phyloP scores from a whole-genome alignment of 495 filamentous ascomycete species.

The Xylaria bambusicola region DNA sequence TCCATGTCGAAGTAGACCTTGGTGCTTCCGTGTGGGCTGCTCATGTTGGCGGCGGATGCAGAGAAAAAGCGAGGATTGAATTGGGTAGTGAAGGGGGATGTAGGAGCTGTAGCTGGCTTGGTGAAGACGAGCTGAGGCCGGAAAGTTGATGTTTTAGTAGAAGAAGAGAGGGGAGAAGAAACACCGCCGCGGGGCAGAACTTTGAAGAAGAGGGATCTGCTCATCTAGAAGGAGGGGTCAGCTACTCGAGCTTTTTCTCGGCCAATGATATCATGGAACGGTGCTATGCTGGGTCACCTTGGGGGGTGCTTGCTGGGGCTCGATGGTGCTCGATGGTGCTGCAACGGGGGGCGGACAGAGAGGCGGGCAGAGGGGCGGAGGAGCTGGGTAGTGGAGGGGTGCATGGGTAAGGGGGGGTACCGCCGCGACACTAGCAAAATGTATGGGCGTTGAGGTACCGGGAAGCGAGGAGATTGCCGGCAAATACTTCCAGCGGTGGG shows the following conservation, averaged over 20 bases:
- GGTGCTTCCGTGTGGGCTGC: slow-evolving; percentile 53
- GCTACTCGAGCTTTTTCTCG: slow-evolving; percentile 19
- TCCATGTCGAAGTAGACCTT: slow-evolving; percentile 42
- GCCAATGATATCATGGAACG: slow-evolving; percentile 20
- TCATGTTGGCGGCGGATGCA: slow-evolving; percentile 65
- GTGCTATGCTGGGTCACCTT: slow-evolving; percentile 20
- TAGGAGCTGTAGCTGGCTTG: slow-evolving; percentile 13
- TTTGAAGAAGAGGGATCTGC: slow-evolving; percentile 22
- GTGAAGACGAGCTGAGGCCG: slow-evolving; percentile 16
- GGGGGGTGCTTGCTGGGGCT: no score
- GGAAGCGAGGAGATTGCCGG: slow-evolving; percentile 10
- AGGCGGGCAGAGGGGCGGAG: slow-evolving; percentile 7
- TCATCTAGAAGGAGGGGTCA: slow-evolving; percentile 24
- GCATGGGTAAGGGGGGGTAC: slow-evolving; percentile 10
- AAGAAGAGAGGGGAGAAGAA: slow-evolving; percentile 19
- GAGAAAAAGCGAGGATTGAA: slow-evolving; percentile 55
- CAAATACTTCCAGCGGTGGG: slow-evolving; percentile 15
- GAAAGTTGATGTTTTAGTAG: slow-evolving; percentile 18
- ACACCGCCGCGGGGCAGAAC: slow-evolving; percentile 22
- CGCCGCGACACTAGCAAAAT: not conserved
- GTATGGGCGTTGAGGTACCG: not conserved
- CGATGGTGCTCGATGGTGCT: no score
- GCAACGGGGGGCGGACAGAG: no score
- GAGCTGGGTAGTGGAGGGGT: slow-evolving; percentile 15
- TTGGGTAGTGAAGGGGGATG: slow-evolving; percentile 16